Evolutionary conservation across 176 grass and related monocot genomes (phyloP), one percentile per base, ranked within the genome.

Genomic region (Oropetium thomaeum): DNA sequence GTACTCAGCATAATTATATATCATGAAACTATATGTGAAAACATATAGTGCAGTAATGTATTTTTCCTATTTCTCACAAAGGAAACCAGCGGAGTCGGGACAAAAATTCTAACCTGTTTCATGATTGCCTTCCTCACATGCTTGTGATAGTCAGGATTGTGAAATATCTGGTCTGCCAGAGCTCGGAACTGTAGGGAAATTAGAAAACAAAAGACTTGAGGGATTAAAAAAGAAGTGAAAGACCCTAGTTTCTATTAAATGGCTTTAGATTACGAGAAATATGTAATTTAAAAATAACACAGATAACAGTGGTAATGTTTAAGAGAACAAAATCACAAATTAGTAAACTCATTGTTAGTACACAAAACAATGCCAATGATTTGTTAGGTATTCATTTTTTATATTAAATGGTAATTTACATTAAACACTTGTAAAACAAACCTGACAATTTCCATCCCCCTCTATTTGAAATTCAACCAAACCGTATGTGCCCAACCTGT

Each of bases 391-490:
- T 37, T 37, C 7, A 11, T 10, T 17, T 47, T 17, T 37, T 32
- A 75, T 43, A 19, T 8, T 1, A 66, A 84, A 41, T 23, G 28
- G 2, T 70, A 41, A 13, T 73, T 33, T 74, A 0, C 29, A 1
- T 8, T 16, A 52, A 62, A 48, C 20, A 38, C n/a, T 26, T 39
- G 44, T 22, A 66, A 69, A 71, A 65, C 67, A 67, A 71, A 99
- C 92, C 89, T 99, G 96, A 86, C 96, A 99, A 82, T 99, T 99
- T 5, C 92, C 92, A 87, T 95, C 92, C 37, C 96, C 96, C 62
- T 95, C 96, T 80, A 99, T 90, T 33, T 95, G 96, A 33, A 99
- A 88, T 76, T 95, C 96, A 31, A 84, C 84, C 77, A 99, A 81
- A 70, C 96, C 96, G 25, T 99, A 99, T 57, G 45, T 88, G 15